A percentile compares a stretch with the other conserved stretches of the same genome.
These are phyloP conservation scores for Whalleya microplaca DNA, from an alignment of 2,329 filamentous ascomycete species.

Conservation along the genomic window DNA sequence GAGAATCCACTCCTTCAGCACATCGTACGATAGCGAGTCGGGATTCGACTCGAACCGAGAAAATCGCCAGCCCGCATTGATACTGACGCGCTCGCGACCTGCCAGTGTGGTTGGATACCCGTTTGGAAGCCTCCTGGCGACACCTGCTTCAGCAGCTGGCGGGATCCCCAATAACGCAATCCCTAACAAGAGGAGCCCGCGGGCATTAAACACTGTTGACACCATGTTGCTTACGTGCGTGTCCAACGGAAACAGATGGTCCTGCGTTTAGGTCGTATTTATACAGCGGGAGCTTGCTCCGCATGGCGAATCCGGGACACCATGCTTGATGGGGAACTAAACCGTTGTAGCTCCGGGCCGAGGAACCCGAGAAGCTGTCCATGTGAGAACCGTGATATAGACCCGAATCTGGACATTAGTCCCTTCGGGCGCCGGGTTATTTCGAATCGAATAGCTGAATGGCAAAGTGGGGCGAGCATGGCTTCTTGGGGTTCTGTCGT, in stretches of 20 bases:
- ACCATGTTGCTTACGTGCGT: slow-evolving; percentile 8
- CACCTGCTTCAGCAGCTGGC: slow-evolving; percentile 8
- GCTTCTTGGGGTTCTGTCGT: not conserved
- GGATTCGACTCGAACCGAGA: slow-evolving; percentile 39
- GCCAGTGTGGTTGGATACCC: not conserved
- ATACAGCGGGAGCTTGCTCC: slow-evolving; percentile 3
- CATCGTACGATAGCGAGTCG: slow-evolving; percentile 39
- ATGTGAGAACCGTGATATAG: slow-evolving; percentile 7
- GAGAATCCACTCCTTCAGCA: slow-evolving; percentile 39
- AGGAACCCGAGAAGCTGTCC: slow-evolving; percentile 11
- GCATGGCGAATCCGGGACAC: slow-evolving; percentile 3
- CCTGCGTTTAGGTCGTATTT: not conserved
- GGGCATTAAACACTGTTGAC: slow-evolving; percentile 8
- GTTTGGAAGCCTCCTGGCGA: slow-evolving; percentile 5
- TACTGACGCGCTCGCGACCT: slow-evolving; percentile 37
- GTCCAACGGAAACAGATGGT: not conserved
- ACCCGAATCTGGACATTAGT: slow-evolving; percentile 6
- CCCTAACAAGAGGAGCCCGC: slow-evolving; percentile 12
- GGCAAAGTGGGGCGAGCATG: slow-evolving; percentile 1
- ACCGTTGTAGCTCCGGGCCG: slow-evolving; percentile 13
- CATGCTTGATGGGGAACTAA: slow-evolving; percentile 16
- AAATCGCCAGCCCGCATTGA: slow-evolving; percentile 42
- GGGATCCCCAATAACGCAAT: slow-evolving; percentile 9
- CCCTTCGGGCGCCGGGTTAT: slow-evolving; percentile 20
- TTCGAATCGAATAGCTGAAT: slow-evolving; percentile 20